Conservation (phyloP, 148 eudicot genomes). For the Chenopodium formosanum region DNA sequence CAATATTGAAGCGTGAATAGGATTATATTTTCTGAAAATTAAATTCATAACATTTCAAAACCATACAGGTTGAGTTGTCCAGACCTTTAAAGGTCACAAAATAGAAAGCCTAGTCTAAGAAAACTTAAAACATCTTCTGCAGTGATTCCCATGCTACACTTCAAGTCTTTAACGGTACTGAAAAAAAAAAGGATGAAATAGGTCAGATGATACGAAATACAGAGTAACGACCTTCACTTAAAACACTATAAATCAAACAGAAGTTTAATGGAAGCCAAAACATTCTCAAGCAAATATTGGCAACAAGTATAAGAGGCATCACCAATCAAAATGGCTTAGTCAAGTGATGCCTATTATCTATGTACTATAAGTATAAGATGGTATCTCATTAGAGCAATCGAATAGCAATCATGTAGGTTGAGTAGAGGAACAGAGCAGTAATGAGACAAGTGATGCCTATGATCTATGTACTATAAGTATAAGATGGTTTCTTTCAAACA, state of each 20-base stretch:
- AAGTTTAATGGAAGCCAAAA: not conserved
- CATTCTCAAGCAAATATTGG: not conserved
- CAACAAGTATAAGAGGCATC: too few relatives aligned
- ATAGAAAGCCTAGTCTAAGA: not conserved
- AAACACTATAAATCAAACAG: not conserved
- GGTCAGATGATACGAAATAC: not conserved
- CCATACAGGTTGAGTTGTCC: not conserved
- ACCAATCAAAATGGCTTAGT: too few relatives aligned
- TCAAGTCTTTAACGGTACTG: conserved; percentile 12
- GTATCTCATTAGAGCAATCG: too few relatives aligned
- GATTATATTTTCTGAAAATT: conserved; percentile 3
- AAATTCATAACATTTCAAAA: not conserved
- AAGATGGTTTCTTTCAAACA: too few relatives aligned
- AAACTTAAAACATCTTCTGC: conserved; percentile 10
- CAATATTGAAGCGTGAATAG: not conserved
- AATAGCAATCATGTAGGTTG: too few relatives aligned
- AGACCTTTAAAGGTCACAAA: not conserved
- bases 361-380: too few relatives aligned
- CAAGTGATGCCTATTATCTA: too few relatives aligned
- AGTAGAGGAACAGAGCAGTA: too few relatives aligned
- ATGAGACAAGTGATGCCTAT: too few relatives aligned
- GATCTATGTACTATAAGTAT: too few relatives aligned
- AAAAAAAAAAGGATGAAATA: not conserved
- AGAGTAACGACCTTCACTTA: not conserved
- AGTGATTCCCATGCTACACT: not conserved